Evolutionary conservation across 2,329 filamentous ascomycete species (phyloP).

Genomic region (Lasiodiplodia citricola): DNA sequence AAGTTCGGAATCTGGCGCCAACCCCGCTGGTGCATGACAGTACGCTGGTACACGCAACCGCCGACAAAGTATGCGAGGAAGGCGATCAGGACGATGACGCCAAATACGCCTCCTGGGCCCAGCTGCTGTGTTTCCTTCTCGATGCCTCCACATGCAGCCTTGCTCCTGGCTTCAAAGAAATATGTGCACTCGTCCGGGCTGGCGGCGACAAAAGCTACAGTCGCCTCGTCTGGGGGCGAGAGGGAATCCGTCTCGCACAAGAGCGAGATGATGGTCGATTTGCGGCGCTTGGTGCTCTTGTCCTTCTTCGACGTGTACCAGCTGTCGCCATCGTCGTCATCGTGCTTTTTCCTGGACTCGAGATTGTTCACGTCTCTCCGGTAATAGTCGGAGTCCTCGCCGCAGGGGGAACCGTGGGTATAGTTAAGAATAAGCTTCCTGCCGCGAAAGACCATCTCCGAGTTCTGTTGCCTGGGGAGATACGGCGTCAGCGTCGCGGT

Average conservation of each 20-base stretch:
- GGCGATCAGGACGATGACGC: conserved; percentile 80
- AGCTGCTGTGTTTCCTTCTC: conserved; percentile 63
- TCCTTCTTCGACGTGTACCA: conserved; percentile 42
- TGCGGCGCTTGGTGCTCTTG: conserved; percentile 64
- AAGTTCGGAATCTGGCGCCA: conserved; percentile 97
- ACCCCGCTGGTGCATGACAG: conserved; percentile 89
- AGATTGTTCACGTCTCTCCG: conserved; percentile 30
- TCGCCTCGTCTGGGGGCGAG: conserved; percentile 61
- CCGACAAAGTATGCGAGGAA: conserved; percentile 88
- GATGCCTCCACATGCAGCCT: conserved; percentile 79
- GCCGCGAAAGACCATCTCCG: conserved; percentile 63
- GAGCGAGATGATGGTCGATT: conserved; percentile 88
- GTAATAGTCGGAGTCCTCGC: conserved; percentile 33
- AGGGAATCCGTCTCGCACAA: conserved; percentile 86
- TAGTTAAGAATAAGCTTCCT: conserved; percentile 65
- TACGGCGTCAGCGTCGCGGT: background rate
- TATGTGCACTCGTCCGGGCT: conserved; percentile 87
- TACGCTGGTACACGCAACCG: conserved; percentile 93
- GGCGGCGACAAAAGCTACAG: conserved; percentile 83
- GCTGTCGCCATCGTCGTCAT: conserved; percentile 42
- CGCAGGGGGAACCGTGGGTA: conserved; percentile 56
- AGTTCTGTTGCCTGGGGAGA: conserved; percentile 58
- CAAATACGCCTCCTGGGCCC: conserved; percentile 79
- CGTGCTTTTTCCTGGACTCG: conserved; percentile 45
- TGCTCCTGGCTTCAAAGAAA: conserved; percentile 90